phyloP scores from a whole-genome alignment of 495 filamentous ascomycete species.

The Amorphotheca resinae region DNA sequence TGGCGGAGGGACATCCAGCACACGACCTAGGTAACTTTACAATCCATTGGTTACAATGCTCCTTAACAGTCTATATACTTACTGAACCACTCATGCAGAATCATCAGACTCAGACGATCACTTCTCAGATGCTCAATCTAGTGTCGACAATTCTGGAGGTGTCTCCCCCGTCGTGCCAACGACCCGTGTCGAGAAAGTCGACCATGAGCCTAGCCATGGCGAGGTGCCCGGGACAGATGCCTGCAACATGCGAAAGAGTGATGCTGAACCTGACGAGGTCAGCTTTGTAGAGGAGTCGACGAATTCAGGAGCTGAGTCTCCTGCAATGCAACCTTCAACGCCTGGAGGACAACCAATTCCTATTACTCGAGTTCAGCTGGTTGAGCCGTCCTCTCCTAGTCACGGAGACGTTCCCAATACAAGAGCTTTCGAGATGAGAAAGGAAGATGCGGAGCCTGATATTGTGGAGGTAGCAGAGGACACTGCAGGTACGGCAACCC shows the following conservation, averaged over 20 bases:
- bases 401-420: constrained; percentile 18
- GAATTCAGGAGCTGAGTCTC: neutral
- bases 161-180: constrained; percentile 55
- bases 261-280: constrained; percentile 67
- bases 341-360: constrained; percentile 55
- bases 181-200: constrained; percentile 73
- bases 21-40: too few relatives aligned
- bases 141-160: constrained; percentile 22
- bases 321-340: too few relatives aligned
- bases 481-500: constrained; percentile 14
- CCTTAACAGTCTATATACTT: too few relatives aligned
- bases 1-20: too few relatives aligned
- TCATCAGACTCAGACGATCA: constrained; percentile 72
- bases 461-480: constrained; percentile 33
- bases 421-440: constrained; percentile 11
- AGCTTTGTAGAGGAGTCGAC: constrained; percentile 20
- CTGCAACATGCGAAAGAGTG: constrained; percentile 59
- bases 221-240: constrained; percentile 79
- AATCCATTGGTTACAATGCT: too few relatives aligned
- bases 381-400: constrained; percentile 44
- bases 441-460: constrained; percentile 50
- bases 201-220: constrained; percentile 58
- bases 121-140: constrained; percentile 82
- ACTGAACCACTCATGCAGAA: too few relatives aligned
- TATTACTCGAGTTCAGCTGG: constrained; percentile 71